phyloP scores from a whole-genome alignment of 768 basidiomycete species.

The Tylopilus rubrobrunneus region DNA sequence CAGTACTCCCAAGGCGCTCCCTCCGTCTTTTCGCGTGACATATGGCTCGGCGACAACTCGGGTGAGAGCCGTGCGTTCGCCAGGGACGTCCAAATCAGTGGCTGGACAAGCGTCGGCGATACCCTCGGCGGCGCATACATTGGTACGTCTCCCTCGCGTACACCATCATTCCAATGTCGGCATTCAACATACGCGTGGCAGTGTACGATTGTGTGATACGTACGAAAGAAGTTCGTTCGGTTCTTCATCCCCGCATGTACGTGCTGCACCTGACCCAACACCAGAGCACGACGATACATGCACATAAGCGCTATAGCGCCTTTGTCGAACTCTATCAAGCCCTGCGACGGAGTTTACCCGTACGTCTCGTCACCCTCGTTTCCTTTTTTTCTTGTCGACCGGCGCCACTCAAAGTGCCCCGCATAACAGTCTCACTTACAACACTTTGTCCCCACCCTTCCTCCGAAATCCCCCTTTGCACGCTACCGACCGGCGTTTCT shows the following conservation, averaged over 20 bases:
- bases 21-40: slow-evolving; percentile 64
- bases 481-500: slow-evolving; percentile 67
- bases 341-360: slow-evolving; percentile 51
- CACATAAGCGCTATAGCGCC: slow-evolving; percentile 63
- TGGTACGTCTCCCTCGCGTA: slow-evolving; percentile 36
- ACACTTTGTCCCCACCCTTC: slow-evolving; percentile 52
- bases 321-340: slow-evolving; percentile 52
- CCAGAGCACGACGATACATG: slow-evolving; percentile 60
- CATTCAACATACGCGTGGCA: slow-evolving; percentile 9
- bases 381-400: not conserved
- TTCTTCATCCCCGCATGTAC: not conserved
- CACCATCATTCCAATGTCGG: no score
- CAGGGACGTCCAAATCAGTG: slow-evolving; percentile 58
- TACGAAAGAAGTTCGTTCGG: slow-evolving; percentile 49
- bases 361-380: slow-evolving; percentile 44
- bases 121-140: slow-evolving; percentile 60
- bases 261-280: not conserved
- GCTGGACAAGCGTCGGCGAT: slow-evolving; percentile 74
- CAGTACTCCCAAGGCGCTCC: slow-evolving; percentile 36
- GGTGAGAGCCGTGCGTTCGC: slow-evolving; percentile 56
- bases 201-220: slow-evolving; percentile 71
- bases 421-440: slow-evolving; percentile 39
- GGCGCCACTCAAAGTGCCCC: no score
- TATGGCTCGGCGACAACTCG: slow-evolving; percentile 62
- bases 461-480: slow-evolving; percentile 65